phyloP scores from a whole-genome alignment of 805 yeast genomes.

The Debaryomyces tyrocola region DNA sequence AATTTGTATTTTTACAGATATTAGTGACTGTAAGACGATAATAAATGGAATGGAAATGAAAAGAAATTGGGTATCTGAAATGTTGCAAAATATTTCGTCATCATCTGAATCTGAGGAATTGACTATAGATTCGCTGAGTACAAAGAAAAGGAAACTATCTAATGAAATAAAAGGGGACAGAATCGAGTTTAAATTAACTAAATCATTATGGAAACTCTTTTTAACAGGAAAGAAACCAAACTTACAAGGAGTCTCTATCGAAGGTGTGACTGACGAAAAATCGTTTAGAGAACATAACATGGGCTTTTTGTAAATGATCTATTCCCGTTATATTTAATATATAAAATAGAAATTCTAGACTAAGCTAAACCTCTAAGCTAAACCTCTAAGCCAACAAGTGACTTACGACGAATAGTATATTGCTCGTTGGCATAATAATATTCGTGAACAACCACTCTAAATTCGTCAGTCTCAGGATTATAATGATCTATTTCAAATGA shows the following conservation, averaged over 20 bases:
- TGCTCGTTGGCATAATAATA: slow-evolving; percentile 37
- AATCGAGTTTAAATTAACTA: slow-evolving; percentile 42
- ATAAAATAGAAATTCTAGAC: not conserved
- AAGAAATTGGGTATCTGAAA: slow-evolving; percentile 31
- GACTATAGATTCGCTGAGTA: not conserved
- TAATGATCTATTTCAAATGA: slow-evolving; percentile 23
- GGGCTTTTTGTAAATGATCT: slow-evolving; percentile 7
- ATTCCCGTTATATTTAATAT: not conserved
- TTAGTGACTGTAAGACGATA: slow-evolving; percentile 25
- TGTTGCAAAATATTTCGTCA: slow-evolving; percentile 14
- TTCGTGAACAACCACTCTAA: slow-evolving; percentile 30
- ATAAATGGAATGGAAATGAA: slow-evolving; percentile 38
- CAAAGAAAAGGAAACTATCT: slow-evolving; percentile 11
- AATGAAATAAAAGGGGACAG: slow-evolving; percentile 29
- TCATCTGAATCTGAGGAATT: not conserved
- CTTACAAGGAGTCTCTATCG: slow-evolving; percentile 29
- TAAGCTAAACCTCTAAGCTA: not conserved
- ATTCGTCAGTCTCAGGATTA: slow-evolving; percentile 31
- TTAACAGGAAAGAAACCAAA: slow-evolving; percentile 21
- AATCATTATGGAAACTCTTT: slow-evolving; percentile 44
- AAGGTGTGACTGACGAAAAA: slow-evolving; percentile 27
- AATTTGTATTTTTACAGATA: slow-evolving; percentile 22
- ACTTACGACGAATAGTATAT: slow-evolving; percentile 16
- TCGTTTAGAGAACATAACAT: slow-evolving; percentile 5
- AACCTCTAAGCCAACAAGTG: not conserved